Evolutionary conservation across 2,329 filamentous ascomycete species (phyloP).

Genomic region (Fusarium chuoi): DNA sequence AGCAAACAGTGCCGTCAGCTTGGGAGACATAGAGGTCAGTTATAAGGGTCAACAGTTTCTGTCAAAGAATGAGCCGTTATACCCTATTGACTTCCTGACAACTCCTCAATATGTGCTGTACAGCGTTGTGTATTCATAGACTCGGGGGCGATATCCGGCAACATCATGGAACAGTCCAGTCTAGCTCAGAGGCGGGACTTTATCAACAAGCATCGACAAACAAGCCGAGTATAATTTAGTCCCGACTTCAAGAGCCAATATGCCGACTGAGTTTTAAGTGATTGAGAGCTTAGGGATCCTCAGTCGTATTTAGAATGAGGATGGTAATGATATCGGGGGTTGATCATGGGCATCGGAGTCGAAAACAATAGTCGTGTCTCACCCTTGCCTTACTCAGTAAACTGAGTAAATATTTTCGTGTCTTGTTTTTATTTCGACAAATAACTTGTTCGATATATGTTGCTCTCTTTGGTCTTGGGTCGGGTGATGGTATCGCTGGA

Average conservation of each 20-base stretch:
- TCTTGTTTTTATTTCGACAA: constrained; percentile 6
- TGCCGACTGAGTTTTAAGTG: background rate
- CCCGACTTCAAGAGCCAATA: background rate
- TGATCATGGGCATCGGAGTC: constrained; percentile 9
- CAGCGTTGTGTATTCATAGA: background rate
- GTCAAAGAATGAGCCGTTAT: background rate
- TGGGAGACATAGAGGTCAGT: background rate
- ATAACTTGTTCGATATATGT: constrained; percentile 18
- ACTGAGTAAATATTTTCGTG: background rate
- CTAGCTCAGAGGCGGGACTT: background rate
- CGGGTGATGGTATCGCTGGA: constrained; percentile 33
- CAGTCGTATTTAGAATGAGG: background rate
- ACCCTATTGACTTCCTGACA: background rate
- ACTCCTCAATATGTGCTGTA: background rate
- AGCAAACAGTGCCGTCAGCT: background rate
- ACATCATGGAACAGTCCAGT: background rate
- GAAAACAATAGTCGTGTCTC: constrained; percentile 31
- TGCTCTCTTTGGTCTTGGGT: constrained; percentile 25
- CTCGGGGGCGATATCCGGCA: background rate
- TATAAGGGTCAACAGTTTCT: background rate
- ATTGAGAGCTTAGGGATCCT: background rate
- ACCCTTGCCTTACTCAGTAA: constrained; percentile 32
- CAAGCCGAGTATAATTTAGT: background rate
- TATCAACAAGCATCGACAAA: background rate
- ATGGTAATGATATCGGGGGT: background rate